Base-by-base conservation (phyloP, 306 rosid species). In the Gastrolobium villosum region DNA sequence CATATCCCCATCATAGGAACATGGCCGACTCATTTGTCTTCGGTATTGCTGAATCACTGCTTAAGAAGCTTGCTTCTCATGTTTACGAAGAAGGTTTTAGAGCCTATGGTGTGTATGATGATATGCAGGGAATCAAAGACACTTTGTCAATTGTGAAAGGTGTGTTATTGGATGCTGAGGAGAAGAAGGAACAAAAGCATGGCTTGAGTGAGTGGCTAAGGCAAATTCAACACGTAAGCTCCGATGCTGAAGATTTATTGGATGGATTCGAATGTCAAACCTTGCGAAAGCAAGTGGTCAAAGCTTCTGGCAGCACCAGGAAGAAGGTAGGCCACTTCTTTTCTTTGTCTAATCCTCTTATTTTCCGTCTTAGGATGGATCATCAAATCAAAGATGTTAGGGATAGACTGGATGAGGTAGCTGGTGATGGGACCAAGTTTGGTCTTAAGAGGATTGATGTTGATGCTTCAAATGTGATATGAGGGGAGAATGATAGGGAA, bases 81-180 rank as follows among this genome's bases (percentile, higher is more conserved):
- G 73, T 37, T 49, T 76, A 13, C 30, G 54, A 64, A 64, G 11
- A 63, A 48, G 73, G 73, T 76, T 76, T 55, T 40, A 32, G 10
- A 8, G 80, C 34, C 15, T 59, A 30, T 6, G 65, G 40, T 28
- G 73, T 63, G 10, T 76, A 64, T 2, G 65, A 76, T 4, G 65
- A 64, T 31, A 0, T 76, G 1, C 53, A 37, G 11, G 54, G 32
- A 44, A 4, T 63, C 44, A 50, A 64, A 64, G 43, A 26, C 30
- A 76, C 73, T 13, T 11, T 76, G n/a, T 76, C 65, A 7, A 49
- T 49, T 5, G 54, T 76, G 15, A 76, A 52, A 39, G 80, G 41
- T 11, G 43, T 76, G 20, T 8, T 76, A 13, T 39, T 76, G 35
- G 80, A 76, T 52, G 80, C 80, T 8, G 80, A 76, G 44, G 6